A percentile compares a stretch with the other conserved stretches of the same genome.
Evolutionary conservation across 306 rosid genomes (phyloP).

Genomic region (Hylodesmum podocarpum): DNA sequence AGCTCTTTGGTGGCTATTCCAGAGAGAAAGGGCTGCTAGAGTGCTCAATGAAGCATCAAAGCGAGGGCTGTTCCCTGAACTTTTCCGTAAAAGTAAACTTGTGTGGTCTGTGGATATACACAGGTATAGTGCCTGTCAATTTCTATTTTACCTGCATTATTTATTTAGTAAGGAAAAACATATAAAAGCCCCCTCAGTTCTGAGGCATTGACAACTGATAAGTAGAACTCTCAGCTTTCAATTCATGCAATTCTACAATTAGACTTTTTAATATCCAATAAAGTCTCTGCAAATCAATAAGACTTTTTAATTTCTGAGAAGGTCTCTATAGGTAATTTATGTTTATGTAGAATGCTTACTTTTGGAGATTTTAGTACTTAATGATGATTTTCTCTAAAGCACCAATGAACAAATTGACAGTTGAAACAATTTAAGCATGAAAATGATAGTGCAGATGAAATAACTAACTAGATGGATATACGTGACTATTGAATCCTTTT

Average conservation of each 20-base stretch:
- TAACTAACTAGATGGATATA: neutral
- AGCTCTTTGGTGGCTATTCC: slow-evolving; percentile 96
- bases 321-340: slow-evolving; percentile 10
- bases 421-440: neutral
- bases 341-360: neutral
- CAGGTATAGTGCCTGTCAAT: slow-evolving; percentile 53
- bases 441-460: slow-evolving; percentile 4
- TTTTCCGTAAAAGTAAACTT: slow-evolving; percentile 72
- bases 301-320: slow-evolving; percentile 3
- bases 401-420: slow-evolving; percentile 8
- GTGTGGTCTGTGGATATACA: slow-evolving; percentile 90
- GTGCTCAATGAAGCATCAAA: slow-evolving; percentile 90
- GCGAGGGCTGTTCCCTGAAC: slow-evolving; percentile 91
- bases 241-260: neutral
- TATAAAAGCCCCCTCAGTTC: neutral
- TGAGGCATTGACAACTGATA: slow-evolving; percentile 5
- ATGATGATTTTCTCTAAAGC: neutral
- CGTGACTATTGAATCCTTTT: slow-evolving; percentile 18
- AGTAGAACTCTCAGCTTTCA: slow-evolving; percentile 7
- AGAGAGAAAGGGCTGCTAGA: slow-evolving; percentile 89
- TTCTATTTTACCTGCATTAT: slow-evolving; percentile 9
- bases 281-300: too few relatives aligned
- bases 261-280: slow-evolving; percentile 4
- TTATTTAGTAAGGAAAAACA: slow-evolving; percentile 27
- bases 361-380: slow-evolving; percentile 8